phyloP scores from a whole-genome alignment of 495 filamentous ascomycete species.

The Hypoxylon rickii region DNA sequence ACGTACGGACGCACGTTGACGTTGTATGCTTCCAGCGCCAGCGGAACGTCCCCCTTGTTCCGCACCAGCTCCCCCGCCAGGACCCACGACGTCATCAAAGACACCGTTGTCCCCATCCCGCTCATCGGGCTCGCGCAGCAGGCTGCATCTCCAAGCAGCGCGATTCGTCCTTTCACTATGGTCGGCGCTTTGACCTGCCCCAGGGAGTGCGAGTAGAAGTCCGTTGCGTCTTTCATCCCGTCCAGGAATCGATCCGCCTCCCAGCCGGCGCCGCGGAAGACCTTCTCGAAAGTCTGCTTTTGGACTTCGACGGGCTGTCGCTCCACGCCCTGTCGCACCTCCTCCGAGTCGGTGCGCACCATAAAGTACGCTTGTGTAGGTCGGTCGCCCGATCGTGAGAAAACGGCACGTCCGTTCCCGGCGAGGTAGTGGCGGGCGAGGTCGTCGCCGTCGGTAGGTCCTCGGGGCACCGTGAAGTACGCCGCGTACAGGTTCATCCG shows the following conservation, averaged over 20 bases:
- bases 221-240: conserved; percentile 21
- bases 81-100: conserved; percentile 53
- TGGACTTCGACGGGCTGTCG: conserved; percentile 13
- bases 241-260: conserved; percentile 18
- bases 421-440: conserved; percentile 27
- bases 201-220: conserved; percentile 44
- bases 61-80: conserved; percentile 57
- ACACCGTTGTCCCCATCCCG: conserved; percentile 55
- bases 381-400: conserved; percentile 13
- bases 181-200: conserved; percentile 48
- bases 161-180: conserved; percentile 48
- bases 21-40: conserved; percentile 51
- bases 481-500: conserved; percentile 22
- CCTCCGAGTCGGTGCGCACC: conserved; percentile 30
- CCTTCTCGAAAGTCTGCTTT: conserved; percentile 16
- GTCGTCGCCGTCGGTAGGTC: conserved; percentile 8
- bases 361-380: conserved; percentile 34
- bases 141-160: conserved; percentile 56
- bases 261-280: conserved; percentile 27
- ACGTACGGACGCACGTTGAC: conserved; percentile 46
- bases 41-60: conserved; percentile 27
- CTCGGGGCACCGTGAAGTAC: conserved; percentile 14
- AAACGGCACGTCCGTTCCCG: conserved; percentile 11
- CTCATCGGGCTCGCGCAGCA: conserved; percentile 52
- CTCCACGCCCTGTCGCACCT: conserved; percentile 7